phyloP scores from a whole-genome alignment of 371 early-diverging fungal genomes.

The Phascolomyces articulosus region DNA sequence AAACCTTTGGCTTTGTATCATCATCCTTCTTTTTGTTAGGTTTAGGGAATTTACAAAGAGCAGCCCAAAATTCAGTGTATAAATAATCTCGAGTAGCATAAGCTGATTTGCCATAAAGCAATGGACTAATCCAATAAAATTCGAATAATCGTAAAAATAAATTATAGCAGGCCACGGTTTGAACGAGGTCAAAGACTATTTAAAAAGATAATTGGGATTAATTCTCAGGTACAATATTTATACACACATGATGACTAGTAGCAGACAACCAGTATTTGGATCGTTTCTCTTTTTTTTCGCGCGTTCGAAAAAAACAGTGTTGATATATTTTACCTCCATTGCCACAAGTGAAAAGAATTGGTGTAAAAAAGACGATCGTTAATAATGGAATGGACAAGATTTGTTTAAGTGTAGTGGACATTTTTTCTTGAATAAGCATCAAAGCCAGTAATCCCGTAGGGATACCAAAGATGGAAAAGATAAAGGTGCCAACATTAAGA shows the following conservation, averaged over 20 bases:
- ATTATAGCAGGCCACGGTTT: constrained; percentile 22
- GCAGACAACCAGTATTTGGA: too few relatives aligned
- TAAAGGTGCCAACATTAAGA: not conserved
- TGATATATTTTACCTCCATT: constrained; percentile 20
- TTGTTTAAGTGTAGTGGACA: constrained; percentile 30
- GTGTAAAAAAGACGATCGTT: constrained; percentile 24
- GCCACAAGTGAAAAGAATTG: constrained; percentile 27
- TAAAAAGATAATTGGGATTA: not conserved
- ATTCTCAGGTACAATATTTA: too few relatives aligned
- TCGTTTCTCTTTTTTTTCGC: too few relatives aligned
- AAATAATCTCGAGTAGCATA: constrained; percentile 27
- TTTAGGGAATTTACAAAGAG: constrained; percentile 39
- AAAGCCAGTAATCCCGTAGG: constrained; percentile 13
- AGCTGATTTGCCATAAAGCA: constrained; percentile 28
- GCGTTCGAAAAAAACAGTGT: too few relatives aligned
- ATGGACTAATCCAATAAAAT: constrained; percentile 34
- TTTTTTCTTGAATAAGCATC: constrained; percentile 13
- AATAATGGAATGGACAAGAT: constrained; percentile 34
- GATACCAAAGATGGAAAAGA: constrained; percentile 3
- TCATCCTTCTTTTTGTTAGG: constrained; percentile 20
- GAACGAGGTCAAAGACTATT: constrained; percentile 30
- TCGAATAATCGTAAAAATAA: constrained; percentile 35
- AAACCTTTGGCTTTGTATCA: constrained; percentile 22
- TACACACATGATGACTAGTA: too few relatives aligned
- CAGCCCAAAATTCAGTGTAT: constrained; percentile 37